These are phyloP conservation scores for Bipolaris cookei DNA, from an alignment of 2,329 filamentous ascomycete species.

Conservation along the genomic window DNA sequence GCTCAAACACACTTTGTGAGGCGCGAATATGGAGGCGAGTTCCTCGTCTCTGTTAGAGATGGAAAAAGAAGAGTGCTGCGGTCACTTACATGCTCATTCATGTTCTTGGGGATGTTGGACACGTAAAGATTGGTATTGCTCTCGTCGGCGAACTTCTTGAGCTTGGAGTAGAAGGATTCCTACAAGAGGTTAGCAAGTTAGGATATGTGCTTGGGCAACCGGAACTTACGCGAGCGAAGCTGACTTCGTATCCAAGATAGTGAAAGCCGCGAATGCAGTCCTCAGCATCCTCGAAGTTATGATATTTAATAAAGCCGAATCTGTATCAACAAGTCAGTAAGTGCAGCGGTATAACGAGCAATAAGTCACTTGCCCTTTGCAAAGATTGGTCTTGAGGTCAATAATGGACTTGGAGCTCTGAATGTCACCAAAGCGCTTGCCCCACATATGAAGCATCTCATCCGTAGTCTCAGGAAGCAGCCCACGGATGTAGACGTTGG, in stretches of 20 bases:
- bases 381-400: conserved; percentile 87
- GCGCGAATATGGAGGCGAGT: conserved; percentile 77
- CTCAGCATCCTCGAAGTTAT: conserved; percentile 84
- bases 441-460: conserved; percentile 81
- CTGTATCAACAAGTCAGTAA: conserved; percentile 55
- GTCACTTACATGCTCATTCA: conserved; percentile 81
- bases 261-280: conserved; percentile 96
- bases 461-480: conserved; percentile 95
- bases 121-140: conserved; percentile 95
- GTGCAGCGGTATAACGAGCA: not conserved
- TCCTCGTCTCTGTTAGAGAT: conserved; percentile 59
- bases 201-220: not conserved
- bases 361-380: conserved; percentile 78
- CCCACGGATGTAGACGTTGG: conserved; percentile 97
- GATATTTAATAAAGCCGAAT: conserved; percentile 97
- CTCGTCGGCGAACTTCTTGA: conserved; percentile 93
- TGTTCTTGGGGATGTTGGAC: conserved; percentile 89
- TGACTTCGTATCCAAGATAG: conserved; percentile 93
- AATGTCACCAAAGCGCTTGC: conserved; percentile 87
- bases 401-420: conserved; percentile 99
- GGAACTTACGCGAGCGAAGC: conserved; percentile 81
- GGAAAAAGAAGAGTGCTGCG: not conserved
- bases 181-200: conserved; percentile 24
- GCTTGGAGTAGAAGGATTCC: conserved; percentile 96
- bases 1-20: conserved; percentile 86